Evolutionary conservation across 2,329 filamentous ascomycete species (phyloP), one percentile per base, ranked within the genome.

Genomic region (Juglanconis juglandina): DNA sequence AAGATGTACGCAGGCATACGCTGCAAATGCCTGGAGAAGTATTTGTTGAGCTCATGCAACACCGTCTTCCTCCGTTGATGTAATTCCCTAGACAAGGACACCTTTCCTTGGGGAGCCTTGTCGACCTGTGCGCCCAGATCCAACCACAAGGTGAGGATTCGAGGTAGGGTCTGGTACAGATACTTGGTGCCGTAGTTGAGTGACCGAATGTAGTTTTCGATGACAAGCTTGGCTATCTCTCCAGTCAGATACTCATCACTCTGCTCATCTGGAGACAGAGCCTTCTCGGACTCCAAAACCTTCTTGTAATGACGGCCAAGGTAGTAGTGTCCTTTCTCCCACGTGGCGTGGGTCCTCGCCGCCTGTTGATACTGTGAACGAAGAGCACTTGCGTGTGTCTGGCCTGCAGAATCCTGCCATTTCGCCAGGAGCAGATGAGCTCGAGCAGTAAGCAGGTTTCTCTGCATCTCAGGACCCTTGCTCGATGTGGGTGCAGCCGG

Each of bases 271-370:
- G 85, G 79, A 42, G 89, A 87, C 56, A 96, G 84, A 2, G 83
- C 79, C 73, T 92, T 93, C 72, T 98, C 92, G 0, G 92, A 91
- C 68, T 98, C 94, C 3, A 97, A 79, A 4, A 98, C 84, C 73
- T 97, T 99, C 72, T 96, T 96, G 81, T 99, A 99, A 74, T 98
- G 92, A 51, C 94, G 92, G 5, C 95, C 95, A 9, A 99, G 83
- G 72, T 97, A 96, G 72, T 98, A 99, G 71, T 98, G 94, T 0
- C 92, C 93, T 74, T 97, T 98, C 71, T 99, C 95, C 93, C 94
- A 99, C 55, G 86, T 86, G 5, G 80, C 76, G 67, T 81, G 79
- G 1, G 85, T 87, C 70, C 84, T 87, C n/a, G 90, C 85, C 1
- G 93, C 93, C 66, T 89, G 85, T 64, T 92, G 88, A 68, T 97